Base-by-base conservation (phyloP, 2,329 filamentous ascomycete species). In the Kalmusia sp. region DNA sequence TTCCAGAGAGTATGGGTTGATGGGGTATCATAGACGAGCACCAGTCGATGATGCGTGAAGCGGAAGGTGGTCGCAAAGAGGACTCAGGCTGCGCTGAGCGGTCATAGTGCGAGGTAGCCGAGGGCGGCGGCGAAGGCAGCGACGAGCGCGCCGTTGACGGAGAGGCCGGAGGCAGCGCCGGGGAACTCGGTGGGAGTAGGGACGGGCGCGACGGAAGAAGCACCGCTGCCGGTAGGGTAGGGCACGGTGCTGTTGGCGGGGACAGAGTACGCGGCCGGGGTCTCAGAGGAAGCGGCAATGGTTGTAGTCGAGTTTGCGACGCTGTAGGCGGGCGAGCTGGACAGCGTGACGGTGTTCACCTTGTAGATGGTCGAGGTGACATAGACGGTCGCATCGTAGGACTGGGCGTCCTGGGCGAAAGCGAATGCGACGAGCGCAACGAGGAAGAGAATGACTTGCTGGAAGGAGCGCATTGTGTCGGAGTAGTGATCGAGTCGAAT, bases 291-390 rank as follows among this genome's bases (percentile, higher is more conserved):
- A 37, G 66, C 61, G 15, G 54, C 45, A 52, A 72, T 67, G 63
- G 69, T 72, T 31, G 68, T 65, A 37, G 71, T 74, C 40, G 60
- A 58, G 69, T 73, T 74, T 22, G 61, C 61, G 52, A 64, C 59
- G 6, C 51, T 56, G 58, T 52, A 64, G 21, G 68, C 54, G 34
- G 68, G 57, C 8, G 66, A 65, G 61, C 67, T 63, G 15, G 67
- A 67, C 49, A 66, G 55, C 44, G 72, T 74, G 62, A 74, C 64
- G 45, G 72, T 74, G 69, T 72, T 70, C 62, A 74, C 64, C 57
- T 65, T 68, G 61, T 70, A 69, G 64, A 76, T 63, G 56, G 73
- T 76, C 14, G 64, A 67, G 51, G 72, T 74, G 47, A 72, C 49
- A 55, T 71, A 73, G 66, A 71, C 67, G 57, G 72, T 74, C 14